Conservation (phyloP, 2,329 filamentous ascomycete genomes). For the Plenodomus biglobosus region DNA sequence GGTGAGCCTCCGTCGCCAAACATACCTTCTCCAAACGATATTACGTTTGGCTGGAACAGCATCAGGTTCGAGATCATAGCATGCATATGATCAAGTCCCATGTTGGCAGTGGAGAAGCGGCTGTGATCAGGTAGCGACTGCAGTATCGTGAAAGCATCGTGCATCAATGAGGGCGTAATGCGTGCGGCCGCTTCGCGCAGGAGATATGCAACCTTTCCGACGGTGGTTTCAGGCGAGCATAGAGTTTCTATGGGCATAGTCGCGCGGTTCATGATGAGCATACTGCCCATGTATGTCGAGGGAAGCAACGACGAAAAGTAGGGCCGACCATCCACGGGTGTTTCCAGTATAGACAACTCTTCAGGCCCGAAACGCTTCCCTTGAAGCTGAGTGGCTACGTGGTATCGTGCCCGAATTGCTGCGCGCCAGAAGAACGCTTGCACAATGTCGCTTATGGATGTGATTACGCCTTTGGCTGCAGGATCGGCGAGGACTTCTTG, state of each 20-base stretch:
- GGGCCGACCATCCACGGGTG: slow-evolving; percentile 36
- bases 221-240: slow-evolving; percentile 21
- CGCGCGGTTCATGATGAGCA: slow-evolving; percentile 30
- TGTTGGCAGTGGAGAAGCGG: slow-evolving; percentile 20
- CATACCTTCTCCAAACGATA: slow-evolving; percentile 22
- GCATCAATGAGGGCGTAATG: slow-evolving; percentile 27
- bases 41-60: slow-evolving; percentile 18
- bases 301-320: slow-evolving; percentile 32
- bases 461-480: slow-evolving; percentile 20
- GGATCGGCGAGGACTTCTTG: slow-evolving; percentile 29
- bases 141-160: slow-evolving; percentile 32
- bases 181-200: slow-evolving; percentile 23
- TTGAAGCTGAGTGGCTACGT: slow-evolving; percentile 29
- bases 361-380: slow-evolving; percentile 10
- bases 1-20: slow-evolving; percentile 27
- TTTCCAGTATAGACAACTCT: slow-evolving; percentile 32
- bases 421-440: slow-evolving; percentile 48
- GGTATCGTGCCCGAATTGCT: slow-evolving; percentile 41
- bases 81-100: slow-evolving; percentile 27
- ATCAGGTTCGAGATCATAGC: slow-evolving; percentile 33
- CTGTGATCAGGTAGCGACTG: slow-evolving; percentile 21
- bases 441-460: slow-evolving; percentile 45
- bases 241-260: slow-evolving; percentile 26
- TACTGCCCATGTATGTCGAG: slow-evolving; percentile 31
- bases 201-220: slow-evolving; percentile 22